Percentiles rank a stretch among this genome's conserved stretches.
Evolutionary conservation across 1,284 basidiomycete species (phyloP).

Genomic region (Ganoderma sinense): DNA sequence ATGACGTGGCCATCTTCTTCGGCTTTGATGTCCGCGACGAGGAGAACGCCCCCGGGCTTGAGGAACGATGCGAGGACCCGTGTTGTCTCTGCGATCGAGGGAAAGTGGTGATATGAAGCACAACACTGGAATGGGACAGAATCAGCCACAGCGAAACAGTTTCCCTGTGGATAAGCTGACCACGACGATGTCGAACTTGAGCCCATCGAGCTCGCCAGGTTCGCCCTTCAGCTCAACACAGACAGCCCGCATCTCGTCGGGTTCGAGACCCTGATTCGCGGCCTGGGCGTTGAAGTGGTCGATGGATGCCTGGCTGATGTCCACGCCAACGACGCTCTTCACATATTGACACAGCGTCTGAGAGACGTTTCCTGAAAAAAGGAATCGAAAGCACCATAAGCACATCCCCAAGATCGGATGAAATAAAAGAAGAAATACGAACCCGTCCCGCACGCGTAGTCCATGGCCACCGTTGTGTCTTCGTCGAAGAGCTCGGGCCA

Average conservation of each 20-base stretch:
- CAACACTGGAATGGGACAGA: slow-evolving; percentile 58
- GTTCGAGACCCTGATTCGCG: slow-evolving; percentile 60
- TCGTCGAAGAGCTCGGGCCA: slow-evolving; percentile 57
- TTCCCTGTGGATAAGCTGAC: too few species aligned
- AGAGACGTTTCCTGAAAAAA: slow-evolving; percentile 15
- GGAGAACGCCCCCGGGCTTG: slow-evolving; percentile 65
- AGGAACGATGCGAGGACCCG: slow-evolving; percentile 60
- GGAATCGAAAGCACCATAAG: not conserved
- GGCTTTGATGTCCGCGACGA: slow-evolving; percentile 62
- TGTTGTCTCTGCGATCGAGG: slow-evolving; percentile 57
- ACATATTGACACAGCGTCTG: slow-evolving; percentile 55
- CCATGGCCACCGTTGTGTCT: slow-evolving; percentile 63
- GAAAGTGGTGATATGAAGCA: slow-evolving; percentile 74
- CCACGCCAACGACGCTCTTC: slow-evolving; percentile 71
- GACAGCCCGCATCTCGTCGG: slow-evolving; percentile 67
- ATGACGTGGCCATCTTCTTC: slow-evolving; percentile 33
- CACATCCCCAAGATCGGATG: not conserved
- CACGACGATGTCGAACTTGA: slow-evolving; percentile 68
- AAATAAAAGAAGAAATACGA: not conserved
- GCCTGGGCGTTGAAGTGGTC: slow-evolving; percentile 67
- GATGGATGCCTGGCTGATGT: slow-evolving; percentile 70
- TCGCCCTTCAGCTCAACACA: slow-evolving; percentile 55
- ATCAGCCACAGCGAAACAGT: not conserved
- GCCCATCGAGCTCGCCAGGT: slow-evolving; percentile 55
- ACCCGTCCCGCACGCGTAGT: slow-evolving; percentile 79